These are phyloP conservation scores for Urostyla sp. DNA, from an alignment of 73 alveolate genomes.

Conservation along the genomic window DNA sequence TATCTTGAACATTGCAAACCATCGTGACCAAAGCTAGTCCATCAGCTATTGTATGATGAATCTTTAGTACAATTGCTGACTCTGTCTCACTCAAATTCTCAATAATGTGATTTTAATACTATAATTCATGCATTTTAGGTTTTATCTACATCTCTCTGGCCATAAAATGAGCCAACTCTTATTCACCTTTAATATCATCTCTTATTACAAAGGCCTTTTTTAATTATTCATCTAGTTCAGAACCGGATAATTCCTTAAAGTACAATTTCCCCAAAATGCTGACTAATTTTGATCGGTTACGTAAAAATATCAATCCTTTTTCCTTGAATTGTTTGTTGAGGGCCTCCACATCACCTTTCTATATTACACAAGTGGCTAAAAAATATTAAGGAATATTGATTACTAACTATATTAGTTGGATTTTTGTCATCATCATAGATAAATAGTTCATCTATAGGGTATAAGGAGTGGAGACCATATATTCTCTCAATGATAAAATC, in stretches of 20 bases:
- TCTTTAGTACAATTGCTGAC: slow-evolving; percentile 15
- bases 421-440: slow-evolving; percentile 30
- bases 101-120: not conserved
- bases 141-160: slow-evolving; percentile 14
- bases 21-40: slow-evolving; percentile 18
- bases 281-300: slow-evolving; percentile 15
- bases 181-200: slow-evolving; percentile 1
- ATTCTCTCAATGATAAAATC: not conserved
- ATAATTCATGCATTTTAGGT: not conserved
- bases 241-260: not conserved
- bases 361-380: slow-evolving; percentile 3
- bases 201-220: not conserved
- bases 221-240: slow-evolving; percentile 1
- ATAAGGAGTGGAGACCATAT: slow-evolving; percentile 20
- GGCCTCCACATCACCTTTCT: slow-evolving; percentile 3
- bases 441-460: slow-evolving; percentile 33
- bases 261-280: slow-evolving; percentile 37
- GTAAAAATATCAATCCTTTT: slow-evolving; percentile 16
- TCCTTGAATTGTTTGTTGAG: not conserved
- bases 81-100: slow-evolving; percentile 9
- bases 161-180: slow-evolving; percentile 30
- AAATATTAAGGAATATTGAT: not conserved
- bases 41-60: slow-evolving; percentile 41
- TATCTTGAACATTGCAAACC: slow-evolving; percentile 8
- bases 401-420: slow-evolving; percentile 29